Conservation (phyloP, 176 grass and related monocot species). For the Ananas comosus region DNA sequence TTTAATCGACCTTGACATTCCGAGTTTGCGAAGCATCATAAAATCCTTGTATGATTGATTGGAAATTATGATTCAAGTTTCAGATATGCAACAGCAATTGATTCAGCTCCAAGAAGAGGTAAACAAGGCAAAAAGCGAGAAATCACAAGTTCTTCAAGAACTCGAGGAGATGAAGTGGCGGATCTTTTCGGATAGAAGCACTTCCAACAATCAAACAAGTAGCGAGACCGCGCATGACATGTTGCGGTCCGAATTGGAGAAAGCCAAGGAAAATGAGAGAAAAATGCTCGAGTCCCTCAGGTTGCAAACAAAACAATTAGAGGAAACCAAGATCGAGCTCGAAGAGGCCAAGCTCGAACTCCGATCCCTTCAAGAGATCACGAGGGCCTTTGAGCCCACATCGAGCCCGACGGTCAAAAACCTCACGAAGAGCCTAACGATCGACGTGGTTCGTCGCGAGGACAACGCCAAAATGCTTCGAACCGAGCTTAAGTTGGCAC, state of each 20-base stretch:
- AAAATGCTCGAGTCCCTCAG: constrained; percentile 73
- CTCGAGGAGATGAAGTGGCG: constrained; percentile 60
- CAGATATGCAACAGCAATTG: constrained; percentile 42
- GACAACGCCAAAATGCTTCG: constrained; percentile 2
- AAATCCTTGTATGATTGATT: background rate
- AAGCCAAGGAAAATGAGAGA: constrained; percentile 51
- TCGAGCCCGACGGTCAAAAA: background rate
- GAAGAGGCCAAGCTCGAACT: constrained; percentile 65
- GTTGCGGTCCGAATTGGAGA: constrained; percentile 39
- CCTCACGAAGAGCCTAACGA: constrained; percentile 21
- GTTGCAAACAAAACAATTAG: constrained; percentile 76
- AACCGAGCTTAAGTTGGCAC: constrained; percentile 35
- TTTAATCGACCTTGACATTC: background rate
- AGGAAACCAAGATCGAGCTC: constrained; percentile 73
- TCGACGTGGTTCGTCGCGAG: background rate
- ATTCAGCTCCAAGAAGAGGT: constrained; percentile 57
- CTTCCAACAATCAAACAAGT: background rate
- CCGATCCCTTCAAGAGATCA: constrained; percentile 15
- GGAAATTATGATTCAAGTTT: background rate
- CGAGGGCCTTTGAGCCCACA: constrained; percentile 20
- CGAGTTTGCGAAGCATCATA: background rate
- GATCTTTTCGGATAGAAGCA: constrained; percentile 27
- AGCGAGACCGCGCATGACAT: constrained; percentile 31
- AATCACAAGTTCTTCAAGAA: constrained; percentile 35
- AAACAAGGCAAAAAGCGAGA: constrained; percentile 44